Evolutionary conservation across 805 yeast genomes (phyloP), one percentile per base, ranked within the genome.

Genomic region (Torulaspora franciscae): DNA sequence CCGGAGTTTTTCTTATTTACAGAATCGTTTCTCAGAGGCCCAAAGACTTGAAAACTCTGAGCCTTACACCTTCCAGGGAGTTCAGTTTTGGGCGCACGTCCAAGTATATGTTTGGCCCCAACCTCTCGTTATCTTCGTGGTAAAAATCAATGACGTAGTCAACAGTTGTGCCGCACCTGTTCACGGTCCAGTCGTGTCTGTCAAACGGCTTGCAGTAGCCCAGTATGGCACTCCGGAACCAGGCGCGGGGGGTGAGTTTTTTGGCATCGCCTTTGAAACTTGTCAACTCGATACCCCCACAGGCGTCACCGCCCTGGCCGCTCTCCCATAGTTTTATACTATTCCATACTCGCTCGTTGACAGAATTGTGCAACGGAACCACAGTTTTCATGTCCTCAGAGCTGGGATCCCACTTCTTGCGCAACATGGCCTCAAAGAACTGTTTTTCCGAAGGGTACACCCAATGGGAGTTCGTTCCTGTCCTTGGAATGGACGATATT

Each of bases 121-220:
- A 39, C 8, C 27, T 37, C 14, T 53, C 52, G 17, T 47, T 49
- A n/a, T 59, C 61, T 25, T 57, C 56, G 9, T 78, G 63, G 65
- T 91, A 91, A 62, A 89, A 91, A 64, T 91, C 99, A 58, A 91
- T 91, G 35, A 91, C 97, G 57, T 91, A 91, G 39, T 88, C 96
- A 15, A 91, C 75, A 40, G 76, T 74, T 17, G 69, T 75, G 3
- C 98, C 98, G 64, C 96, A 87, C 43, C 97, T 71, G 56, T 85
- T 81, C 8, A 91, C 75, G 6, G 76, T 72, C 99, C 99, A 91
- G 66, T 91, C 99, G 62, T 91, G 99, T 57, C 99, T 76, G 66
- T 91, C 99, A 67, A 91, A 91, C 0, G 99, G 99, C 49, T 76
- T 76, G 40, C 79, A 80, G 46, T 77, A 73, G 0, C 95, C 96